Evolutionary conservation across 768 basidiomycete species (phyloP).

Genomic region (Mrakia blollopis): DNA sequence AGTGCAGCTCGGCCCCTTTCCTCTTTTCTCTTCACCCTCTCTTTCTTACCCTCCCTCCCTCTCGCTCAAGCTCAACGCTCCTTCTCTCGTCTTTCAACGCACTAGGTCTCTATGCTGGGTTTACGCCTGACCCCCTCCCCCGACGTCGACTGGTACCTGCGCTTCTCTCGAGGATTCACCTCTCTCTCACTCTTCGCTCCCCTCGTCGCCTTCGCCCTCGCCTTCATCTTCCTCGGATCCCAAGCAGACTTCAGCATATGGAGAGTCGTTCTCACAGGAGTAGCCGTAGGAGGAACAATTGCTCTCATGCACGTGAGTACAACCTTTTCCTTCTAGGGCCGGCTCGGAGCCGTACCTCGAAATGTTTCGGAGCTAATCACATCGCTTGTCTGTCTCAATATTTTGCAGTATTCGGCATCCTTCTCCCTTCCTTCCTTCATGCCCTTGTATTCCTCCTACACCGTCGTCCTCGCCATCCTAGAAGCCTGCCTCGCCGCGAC

Average conservation of each 20-base stretch:
- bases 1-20: neutral
- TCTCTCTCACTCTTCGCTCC: conserved; percentile 45
- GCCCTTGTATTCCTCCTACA: conserved; percentile 40
- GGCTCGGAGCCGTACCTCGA: conserved; percentile 32
- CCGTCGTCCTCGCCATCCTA: conserved; percentile 43
- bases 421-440: conserved; percentile 40
- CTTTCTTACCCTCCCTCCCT: neutral
- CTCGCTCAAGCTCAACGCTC: neutral
- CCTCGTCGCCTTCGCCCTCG: conserved; percentile 40
- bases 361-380: neutral
- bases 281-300: conserved; percentile 42
- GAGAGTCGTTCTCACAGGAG: conserved; percentile 40
- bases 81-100: neutral
- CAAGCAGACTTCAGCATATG: conserved; percentile 40
- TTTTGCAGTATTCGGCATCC: conserved; percentile 43
- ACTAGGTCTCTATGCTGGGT: conserved; percentile 29
- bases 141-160: conserved; percentile 41
- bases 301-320: conserved; percentile 26
- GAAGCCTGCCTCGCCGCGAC: conserved; percentile 44
- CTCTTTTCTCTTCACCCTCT: conserved; percentile 27
- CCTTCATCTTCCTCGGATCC: conserved; percentile 43
- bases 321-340: neutral
- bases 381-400: neutral
- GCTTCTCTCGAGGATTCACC: conserved; percentile 44
- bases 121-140: conserved; percentile 36